These are phyloP conservation scores for Metarhizium humberi DNA, from an alignment of 2,329 filamentous ascomycete species.

Conservation along the genomic window DNA sequence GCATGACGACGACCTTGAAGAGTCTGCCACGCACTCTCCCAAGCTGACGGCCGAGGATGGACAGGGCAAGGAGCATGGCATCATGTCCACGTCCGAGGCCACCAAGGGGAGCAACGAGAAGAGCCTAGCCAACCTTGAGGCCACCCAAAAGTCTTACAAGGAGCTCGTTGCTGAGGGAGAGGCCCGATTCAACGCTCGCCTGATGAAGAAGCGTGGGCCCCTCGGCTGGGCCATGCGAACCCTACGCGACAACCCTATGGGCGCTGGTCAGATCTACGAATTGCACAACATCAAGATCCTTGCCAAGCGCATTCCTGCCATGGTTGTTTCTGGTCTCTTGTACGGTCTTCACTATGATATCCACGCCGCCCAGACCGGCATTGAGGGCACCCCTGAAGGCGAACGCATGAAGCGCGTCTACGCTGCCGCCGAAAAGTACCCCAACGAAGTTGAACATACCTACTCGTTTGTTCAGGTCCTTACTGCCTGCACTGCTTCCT, in stretches of 20 bases:
- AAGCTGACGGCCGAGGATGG: slow-evolving; percentile 22
- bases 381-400: slow-evolving; percentile 13
- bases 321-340: slow-evolving; percentile 50
- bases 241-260: slow-evolving; percentile 64
- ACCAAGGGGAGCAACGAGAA: slow-evolving; percentile 21
- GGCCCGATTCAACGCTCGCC: slow-evolving; percentile 51
- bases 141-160: slow-evolving; percentile 46
- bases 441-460: slow-evolving; percentile 60
- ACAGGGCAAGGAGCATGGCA: slow-evolving; percentile 8
- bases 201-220: slow-evolving; percentile 53
- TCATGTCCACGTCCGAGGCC: neutral
- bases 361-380: slow-evolving; percentile 33
- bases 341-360: slow-evolving; percentile 80
- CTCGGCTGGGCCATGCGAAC: slow-evolving; percentile 76
- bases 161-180: slow-evolving; percentile 49
- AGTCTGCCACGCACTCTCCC: slow-evolving; percentile 25
- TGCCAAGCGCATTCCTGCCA: slow-evolving; percentile 58
- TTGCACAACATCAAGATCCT: slow-evolving; percentile 57
- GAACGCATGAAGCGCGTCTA: slow-evolving; percentile 45
- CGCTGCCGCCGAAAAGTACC: slow-evolving; percentile 52
- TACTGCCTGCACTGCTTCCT: slow-evolving; percentile 63
- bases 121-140: slow-evolving; percentile 32
- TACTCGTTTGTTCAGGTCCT: slow-evolving; percentile 60
- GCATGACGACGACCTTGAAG: slow-evolving; percentile 40
- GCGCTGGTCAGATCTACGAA: slow-evolving; percentile 66